phyloP scores from a whole-genome alignment of 176 grass and related monocot species.

The Ensete ventricosum region DNA sequence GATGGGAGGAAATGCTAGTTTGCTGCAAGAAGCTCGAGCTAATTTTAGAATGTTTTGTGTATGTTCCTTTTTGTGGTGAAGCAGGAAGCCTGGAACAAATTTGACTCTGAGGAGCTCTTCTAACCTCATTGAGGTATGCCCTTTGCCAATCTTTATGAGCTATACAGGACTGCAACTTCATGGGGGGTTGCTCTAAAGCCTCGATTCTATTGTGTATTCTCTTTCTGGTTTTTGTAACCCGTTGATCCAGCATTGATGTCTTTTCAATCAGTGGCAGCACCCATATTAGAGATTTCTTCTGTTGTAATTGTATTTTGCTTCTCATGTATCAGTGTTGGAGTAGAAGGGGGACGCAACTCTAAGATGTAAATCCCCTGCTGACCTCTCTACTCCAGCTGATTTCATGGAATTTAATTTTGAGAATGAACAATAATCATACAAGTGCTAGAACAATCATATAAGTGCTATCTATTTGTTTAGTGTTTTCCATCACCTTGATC shows the following conservation, averaged over 20 bases:
- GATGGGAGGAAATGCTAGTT: neutral
- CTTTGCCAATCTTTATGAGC: neutral
- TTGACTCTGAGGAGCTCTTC: slow-evolving; percentile 14
- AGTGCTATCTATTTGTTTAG: no score
- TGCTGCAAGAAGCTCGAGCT: neutral
- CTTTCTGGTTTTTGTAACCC: neutral
- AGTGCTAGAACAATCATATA: no score
- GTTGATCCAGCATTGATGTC: neutral
- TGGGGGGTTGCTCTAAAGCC: neutral
- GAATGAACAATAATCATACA: neutral
- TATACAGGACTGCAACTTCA: neutral
- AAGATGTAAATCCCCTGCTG: neutral
- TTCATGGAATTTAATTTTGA: neutral
- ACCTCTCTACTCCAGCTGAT: neutral
- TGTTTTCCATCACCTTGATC: no score
- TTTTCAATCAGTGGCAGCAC: neutral
- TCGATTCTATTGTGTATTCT: neutral
- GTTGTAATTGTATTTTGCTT: neutral
- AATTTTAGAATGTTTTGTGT: neutral
- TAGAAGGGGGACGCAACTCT: neutral
- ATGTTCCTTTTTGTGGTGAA: neutral
- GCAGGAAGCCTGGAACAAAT: slow-evolving; percentile 21
- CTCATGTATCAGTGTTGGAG: neutral
- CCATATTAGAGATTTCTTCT: neutral
- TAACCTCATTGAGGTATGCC: neutral